Percentiles rank a stretch among this genome's conserved stretches.
Conservation (phyloP, 2,329 filamentous ascomycete genomes). For the Ambrosiella beaveri region DNA sequence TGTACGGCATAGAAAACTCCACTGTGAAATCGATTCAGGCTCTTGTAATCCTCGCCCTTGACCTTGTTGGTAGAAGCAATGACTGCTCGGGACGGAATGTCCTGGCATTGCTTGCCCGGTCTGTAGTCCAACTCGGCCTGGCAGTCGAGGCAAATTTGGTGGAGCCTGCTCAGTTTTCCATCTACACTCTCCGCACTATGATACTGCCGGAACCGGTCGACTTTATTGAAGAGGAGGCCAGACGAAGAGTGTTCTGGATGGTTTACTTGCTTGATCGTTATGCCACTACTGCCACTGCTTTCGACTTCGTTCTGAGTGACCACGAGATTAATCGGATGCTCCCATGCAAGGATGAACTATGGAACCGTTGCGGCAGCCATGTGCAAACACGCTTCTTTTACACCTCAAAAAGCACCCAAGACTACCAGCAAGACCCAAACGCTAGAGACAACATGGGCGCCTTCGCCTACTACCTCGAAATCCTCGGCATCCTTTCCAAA, state of each 20-base stretch:
- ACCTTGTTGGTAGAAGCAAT: slow-evolving; percentile 72
- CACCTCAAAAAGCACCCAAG: slow-evolving; percentile 17
- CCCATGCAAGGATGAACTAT: slow-evolving; percentile 75
- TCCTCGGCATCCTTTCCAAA: slow-evolving; percentile 69
- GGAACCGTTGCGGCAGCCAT: slow-evolving; percentile 56
- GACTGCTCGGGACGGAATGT: slow-evolving; percentile 87
- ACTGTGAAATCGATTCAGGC: slow-evolving; percentile 79
- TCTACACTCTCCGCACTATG: slow-evolving; percentile 75
- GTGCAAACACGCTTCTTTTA: slow-evolving; percentile 76
- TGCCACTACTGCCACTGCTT: slow-evolving; percentile 77
- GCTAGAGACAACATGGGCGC: slow-evolving; percentile 68
- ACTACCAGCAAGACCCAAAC: slow-evolving; percentile 22
- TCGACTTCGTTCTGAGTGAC: slow-evolving; percentile 78
- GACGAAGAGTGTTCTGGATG: slow-evolving; percentile 82
- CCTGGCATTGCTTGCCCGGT: slow-evolving; percentile 72
- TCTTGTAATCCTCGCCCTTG: slow-evolving; percentile 68
- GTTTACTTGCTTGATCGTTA: slow-evolving; percentile 81
- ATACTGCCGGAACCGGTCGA: slow-evolving; percentile 66
- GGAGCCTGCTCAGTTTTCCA: slow-evolving; percentile 64
- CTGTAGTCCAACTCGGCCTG: slow-evolving; percentile 73
- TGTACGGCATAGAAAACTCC: slow-evolving; percentile 79
- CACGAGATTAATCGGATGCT: slow-evolving; percentile 76
- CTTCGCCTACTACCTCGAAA: slow-evolving; percentile 81
- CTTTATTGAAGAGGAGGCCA: slow-evolving; percentile 78
- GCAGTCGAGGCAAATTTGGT: slow-evolving; percentile 67